A percentile compares a stretch with the other conserved stretches of the same genome.
Evolutionary conservation across 495 filamentous ascomycete species (phyloP).

Genomic region (Podospora australis): DNA sequence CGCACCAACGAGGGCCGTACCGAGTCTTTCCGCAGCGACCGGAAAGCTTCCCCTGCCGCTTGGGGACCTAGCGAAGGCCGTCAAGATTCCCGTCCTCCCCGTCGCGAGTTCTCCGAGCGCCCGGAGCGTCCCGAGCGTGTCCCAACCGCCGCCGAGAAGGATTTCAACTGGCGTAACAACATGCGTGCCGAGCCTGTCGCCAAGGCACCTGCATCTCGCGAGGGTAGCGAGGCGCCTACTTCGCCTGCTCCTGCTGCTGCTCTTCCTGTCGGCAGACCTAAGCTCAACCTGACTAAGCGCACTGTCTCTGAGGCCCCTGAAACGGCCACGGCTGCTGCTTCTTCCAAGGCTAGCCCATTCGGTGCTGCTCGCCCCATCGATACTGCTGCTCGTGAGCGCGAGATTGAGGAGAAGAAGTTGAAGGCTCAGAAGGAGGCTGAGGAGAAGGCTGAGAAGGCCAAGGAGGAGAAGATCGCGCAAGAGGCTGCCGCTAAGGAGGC

Average conservation of each 20-base stretch:
- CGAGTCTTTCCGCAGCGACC: slow-evolving; percentile 47
- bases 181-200: slow-evolving; percentile 62
- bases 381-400: slow-evolving; percentile 76
- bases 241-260: slow-evolving; percentile 52
- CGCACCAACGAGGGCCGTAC: slow-evolving; percentile 52
- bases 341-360: slow-evolving; percentile 81
- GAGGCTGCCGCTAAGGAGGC: slow-evolving; percentile 52
- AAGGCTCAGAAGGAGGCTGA: slow-evolving; percentile 84
- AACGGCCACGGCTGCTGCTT: slow-evolving; percentile 40
- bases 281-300: slow-evolving; percentile 78
- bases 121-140: slow-evolving; percentile 64
- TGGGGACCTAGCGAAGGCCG: slow-evolving; percentile 54
- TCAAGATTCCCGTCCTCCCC: slow-evolving; percentile 71
- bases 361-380: slow-evolving; percentile 87
- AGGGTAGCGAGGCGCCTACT: slow-evolving; percentile 61
- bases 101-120: slow-evolving; percentile 71
- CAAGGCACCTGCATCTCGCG: slow-evolving; percentile 42
- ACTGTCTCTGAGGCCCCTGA: slow-evolving; percentile 69
- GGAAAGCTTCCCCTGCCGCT: slow-evolving; percentile 63
- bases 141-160: slow-evolving; percentile 77
- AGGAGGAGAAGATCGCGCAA: slow-evolving; percentile 57
- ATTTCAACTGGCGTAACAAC: slow-evolving; percentile 77
- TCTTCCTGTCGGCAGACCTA: slow-evolving; percentile 59
- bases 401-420: slow-evolving; percentile 81
- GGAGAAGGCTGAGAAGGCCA: slow-evolving; percentile 76